Evolutionary conservation across 176 grass and related monocot species (phyloP).

Genomic region (Typha latifolia): DNA sequence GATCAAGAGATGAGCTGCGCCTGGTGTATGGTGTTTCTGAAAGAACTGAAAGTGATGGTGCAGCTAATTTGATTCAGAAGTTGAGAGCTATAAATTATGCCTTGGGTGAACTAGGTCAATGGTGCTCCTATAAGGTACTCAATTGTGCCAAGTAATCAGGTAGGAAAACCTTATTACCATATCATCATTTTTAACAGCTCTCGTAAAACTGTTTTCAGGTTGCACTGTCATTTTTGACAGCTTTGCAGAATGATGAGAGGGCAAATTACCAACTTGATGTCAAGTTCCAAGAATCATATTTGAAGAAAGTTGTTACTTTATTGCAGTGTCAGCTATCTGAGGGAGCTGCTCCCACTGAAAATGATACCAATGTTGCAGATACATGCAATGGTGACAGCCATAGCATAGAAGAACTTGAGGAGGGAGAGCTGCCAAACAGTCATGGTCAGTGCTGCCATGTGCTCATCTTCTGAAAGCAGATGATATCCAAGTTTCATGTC

Average conservation of each 20-base stretch:
- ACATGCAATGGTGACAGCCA: constrained; percentile 34
- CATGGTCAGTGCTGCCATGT: constrained; percentile 45
- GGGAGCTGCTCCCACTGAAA: constrained; percentile 59
- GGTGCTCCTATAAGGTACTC: constrained; percentile 91
- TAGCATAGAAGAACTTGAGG: constrained; percentile 68
- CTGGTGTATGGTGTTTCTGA: constrained; percentile 99
- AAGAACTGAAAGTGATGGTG: constrained; percentile 98
- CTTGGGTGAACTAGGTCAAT: constrained; percentile 94
- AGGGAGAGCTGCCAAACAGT: constrained; percentile 86
- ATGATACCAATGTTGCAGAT: constrained; percentile 33
- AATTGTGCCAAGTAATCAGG: constrained; percentile 6
- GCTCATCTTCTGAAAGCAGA: not conserved
- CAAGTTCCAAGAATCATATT: constrained; percentile 94
- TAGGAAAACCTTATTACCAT: not conserved
- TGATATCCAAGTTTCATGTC: not conserved
- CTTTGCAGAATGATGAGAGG: constrained; percentile 93
- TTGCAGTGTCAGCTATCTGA: constrained; percentile 82
- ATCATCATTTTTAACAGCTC: not conserved
- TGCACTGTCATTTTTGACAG: constrained; percentile 85
- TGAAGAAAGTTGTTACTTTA: constrained; percentile 80
- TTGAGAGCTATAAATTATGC: constrained; percentile 93
- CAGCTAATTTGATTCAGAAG: constrained; percentile 98
- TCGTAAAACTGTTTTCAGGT: constrained; percentile 50
- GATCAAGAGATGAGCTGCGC: constrained; percentile 83
- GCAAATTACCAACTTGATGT: constrained; percentile 95